phyloP scores from a whole-genome alignment of 179 eudicot genomes.

The Nepenthes alata region DNA sequence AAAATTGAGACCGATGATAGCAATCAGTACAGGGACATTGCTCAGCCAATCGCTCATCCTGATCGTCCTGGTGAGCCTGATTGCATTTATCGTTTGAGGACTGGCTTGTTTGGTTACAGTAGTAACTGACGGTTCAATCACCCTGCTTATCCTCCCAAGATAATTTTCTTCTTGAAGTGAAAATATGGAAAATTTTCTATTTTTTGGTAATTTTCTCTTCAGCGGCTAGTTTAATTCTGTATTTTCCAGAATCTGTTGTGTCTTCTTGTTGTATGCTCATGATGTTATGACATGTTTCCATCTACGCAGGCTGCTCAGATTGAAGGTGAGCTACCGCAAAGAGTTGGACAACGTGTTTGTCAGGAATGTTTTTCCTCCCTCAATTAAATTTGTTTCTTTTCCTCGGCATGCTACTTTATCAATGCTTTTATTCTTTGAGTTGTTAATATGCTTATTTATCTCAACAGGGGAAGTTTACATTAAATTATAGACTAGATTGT shows the following conservation, averaged over 20 bases:
- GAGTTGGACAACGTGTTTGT: constrained; percentile 66
- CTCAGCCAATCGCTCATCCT: constrained; percentile 24
- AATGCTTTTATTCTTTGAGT: neutral
- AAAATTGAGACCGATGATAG: constrained; percentile 21
- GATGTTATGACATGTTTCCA: neutral
- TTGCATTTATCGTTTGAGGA: constrained; percentile 42
- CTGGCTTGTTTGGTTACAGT: constrained; percentile 60
- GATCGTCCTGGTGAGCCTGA: constrained; percentile 66
- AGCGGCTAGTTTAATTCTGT: neutral
- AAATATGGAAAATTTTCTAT: neutral
- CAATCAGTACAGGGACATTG: constrained; percentile 2
- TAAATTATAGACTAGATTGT: too few relatives aligned
- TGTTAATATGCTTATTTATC: neutral
- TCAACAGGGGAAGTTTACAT: neutral
- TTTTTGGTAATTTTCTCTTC: neutral
- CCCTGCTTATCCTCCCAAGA: constrained; percentile 37
- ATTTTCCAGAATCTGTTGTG: neutral
- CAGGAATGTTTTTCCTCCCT: constrained; percentile 28
- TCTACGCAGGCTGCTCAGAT: constrained; percentile 17
- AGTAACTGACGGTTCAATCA: constrained; percentile 63
- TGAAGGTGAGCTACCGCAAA: constrained; percentile 42
- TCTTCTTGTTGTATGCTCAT: neutral
- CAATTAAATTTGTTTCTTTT: constrained; percentile 5
- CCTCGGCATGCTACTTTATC: neutral
- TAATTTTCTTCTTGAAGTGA: constrained; percentile 1